Conservation (phyloP, 2,329 filamentous ascomycete genomes). For the Scedosporium dehoogii region DNA sequence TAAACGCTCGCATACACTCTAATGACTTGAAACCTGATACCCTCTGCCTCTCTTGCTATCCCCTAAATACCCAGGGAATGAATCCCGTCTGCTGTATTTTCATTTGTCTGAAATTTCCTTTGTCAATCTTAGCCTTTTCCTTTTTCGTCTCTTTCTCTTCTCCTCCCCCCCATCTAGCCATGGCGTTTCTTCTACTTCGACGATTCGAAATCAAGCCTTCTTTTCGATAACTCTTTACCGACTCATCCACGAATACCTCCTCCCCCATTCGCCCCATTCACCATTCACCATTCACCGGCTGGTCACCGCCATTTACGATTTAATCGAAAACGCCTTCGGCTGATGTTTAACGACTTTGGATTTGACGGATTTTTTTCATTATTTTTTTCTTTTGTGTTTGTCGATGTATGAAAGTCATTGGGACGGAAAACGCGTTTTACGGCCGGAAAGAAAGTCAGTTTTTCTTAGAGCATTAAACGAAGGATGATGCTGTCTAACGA, state of each 20-base stretch:
- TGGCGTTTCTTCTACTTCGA: constrained; percentile 1
- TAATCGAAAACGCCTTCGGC: not conserved
- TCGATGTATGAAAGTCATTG: constrained; percentile 1
- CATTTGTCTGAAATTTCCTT: constrained; percentile 2
- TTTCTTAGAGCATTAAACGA: constrained; percentile 1
- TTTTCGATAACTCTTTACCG: not conserved
- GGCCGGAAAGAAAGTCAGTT: not conserved
- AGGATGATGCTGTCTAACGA: not conserved
- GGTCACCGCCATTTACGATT: constrained; percentile 17
- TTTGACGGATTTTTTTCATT: not conserved
- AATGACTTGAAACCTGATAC: not conserved
- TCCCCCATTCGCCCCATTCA: not conserved
- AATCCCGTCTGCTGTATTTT: not conserved
- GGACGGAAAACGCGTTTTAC: not conserved
- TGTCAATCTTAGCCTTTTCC: constrained; percentile 15
- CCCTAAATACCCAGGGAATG: not conserved
- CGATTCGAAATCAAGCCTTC: not conserved
- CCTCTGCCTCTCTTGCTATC: not conserved
- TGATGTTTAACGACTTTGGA: not conserved
- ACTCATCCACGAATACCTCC: not conserved
- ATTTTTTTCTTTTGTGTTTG: not conserved
- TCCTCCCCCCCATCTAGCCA: constrained; percentile 13
- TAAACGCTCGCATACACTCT: not conserved
- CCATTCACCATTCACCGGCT: constrained; percentile 15
- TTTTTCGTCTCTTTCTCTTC: constrained; percentile 18